A percentile compares a stretch with the other conserved stretches of the same genome.
Evolutionary conservation across 2,329 filamentous ascomycete genomes (phyloP).

Genomic region (Fusarium paranaense): DNA sequence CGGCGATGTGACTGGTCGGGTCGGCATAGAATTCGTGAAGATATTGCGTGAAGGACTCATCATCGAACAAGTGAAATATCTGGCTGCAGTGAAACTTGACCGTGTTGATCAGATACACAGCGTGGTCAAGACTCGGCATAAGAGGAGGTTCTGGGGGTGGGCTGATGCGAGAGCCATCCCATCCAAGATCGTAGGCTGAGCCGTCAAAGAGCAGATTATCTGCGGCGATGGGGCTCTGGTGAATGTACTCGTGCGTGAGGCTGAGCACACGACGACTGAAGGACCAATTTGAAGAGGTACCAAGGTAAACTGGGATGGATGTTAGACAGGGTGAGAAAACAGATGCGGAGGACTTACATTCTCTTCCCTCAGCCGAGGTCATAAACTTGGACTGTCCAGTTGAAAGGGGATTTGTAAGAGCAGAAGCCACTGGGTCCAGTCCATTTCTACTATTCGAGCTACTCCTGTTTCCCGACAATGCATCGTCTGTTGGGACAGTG

Average conservation of each 20-base stretch:
- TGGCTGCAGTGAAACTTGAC: conserved; percentile 68
- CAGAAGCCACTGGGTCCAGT: conserved; percentile 45
- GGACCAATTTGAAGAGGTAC: conserved; percentile 68
- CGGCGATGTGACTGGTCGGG: conserved; percentile 21
- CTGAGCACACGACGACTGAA: conserved; percentile 63
- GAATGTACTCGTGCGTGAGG: conserved; percentile 60
- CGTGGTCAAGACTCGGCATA: conserved; percentile 63
- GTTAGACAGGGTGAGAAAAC: neutral
- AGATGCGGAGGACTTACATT: conserved; percentile 50
- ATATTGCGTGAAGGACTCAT: conserved; percentile 59
- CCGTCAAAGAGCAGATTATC: conserved; percentile 62
- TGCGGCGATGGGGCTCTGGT: conserved; percentile 55
- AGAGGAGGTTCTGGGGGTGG: conserved; percentile 32
- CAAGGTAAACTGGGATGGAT: conserved; percentile 58
- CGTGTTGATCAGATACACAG: conserved; percentile 65
- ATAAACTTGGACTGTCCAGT: conserved; percentile 56
- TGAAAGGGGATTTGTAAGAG: conserved; percentile 57
- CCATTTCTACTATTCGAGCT: conserved; percentile 32
- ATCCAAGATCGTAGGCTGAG: conserved; percentile 62
- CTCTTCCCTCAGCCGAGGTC: conserved; percentile 53
- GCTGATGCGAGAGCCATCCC: conserved; percentile 56
- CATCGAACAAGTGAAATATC: conserved; percentile 66
- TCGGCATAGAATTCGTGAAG: conserved; percentile 46
- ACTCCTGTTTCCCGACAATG: conserved; percentile 29
- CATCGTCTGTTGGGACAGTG: conserved; percentile 23